Base-by-base conservation (phyloP, 208 protist species). In the Phytomonas francai region DNA sequence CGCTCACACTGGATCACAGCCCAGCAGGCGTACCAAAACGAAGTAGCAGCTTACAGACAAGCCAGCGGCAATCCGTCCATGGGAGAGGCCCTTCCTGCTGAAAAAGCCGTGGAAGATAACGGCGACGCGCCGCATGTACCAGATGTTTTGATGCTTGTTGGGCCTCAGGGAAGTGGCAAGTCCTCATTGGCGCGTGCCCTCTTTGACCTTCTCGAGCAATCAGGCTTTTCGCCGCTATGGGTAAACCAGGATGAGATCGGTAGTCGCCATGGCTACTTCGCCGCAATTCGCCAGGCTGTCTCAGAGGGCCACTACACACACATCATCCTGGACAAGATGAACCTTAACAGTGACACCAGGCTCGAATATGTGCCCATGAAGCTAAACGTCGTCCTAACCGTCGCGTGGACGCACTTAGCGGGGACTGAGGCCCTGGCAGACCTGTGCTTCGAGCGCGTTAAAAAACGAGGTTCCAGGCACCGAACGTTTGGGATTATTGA, bases 191-290 rank as follows among this genome's bases (percentile, higher is more conserved):
- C 85, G 16, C 82, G 89, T 31, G 68, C 73, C 29, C 67, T 95
- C 51, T 89, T 68, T 65, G 63, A 74, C 32, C 61, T 92, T 14
- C 67, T 92, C 31, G 71, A 86, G 77, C 71, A 90, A 66, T 72
- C 72, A 36, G 73, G 81, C 2, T 69, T 77, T 27, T 59, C 72
- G 22, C 86, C 87, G 28, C 76, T 79, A 27, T 95, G 89, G 87
- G 45, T 95, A 16, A 95, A 95, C 70, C 89, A 95, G 67, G 89
- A 95, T 56, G 89, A 95, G 70, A 62, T 83, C 5, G 85, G 84
- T 28, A 76, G 63, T 36, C 76, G 79, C 6, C 58, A 61, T 6
- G 72, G 62, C 25, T 95, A 86, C 76, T 67, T 95, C 61, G 63
- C 72, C 0, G 73, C 87, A 1, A 79, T 93, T 28, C 71, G 67